Percentiles rank a stretch among this genome's conserved stretches.
These are phyloP conservation scores for Eleusine indica DNA, from an alignment of 176 grass and related monocot species.

Conservation along the genomic window DNA sequence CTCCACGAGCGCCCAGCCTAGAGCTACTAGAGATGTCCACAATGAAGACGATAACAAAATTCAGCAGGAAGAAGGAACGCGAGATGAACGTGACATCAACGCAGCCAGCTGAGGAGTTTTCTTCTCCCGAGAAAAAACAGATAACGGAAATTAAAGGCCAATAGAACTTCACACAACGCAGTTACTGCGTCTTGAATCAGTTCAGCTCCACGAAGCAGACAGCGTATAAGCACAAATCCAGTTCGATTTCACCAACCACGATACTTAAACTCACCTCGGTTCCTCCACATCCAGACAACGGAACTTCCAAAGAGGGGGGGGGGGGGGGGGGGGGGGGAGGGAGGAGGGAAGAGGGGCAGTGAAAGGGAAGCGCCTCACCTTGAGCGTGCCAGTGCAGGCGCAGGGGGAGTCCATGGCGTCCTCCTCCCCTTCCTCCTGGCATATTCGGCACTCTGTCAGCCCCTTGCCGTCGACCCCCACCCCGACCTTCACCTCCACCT, in stretches of 20 bases:
- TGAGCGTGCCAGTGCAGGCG: slow-evolving; percentile 89
- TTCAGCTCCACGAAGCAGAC: background rate
- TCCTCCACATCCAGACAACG: slow-evolving; percentile 11
- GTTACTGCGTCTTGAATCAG: slow-evolving; percentile 16
- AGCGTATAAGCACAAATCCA: background rate
- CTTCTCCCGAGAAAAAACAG: background rate
- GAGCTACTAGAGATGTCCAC: background rate
- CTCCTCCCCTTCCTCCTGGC: slow-evolving; percentile 94
- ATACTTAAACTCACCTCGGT: background rate
- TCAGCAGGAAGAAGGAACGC: slow-evolving; percentile 5
- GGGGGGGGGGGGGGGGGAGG: background rate
- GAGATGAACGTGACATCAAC: slow-evolving; percentile 7
- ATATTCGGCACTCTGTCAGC: slow-evolving; percentile 87
- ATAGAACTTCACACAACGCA: background rate
- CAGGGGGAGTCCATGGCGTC: slow-evolving; percentile 89
- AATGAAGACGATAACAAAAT: background rate
- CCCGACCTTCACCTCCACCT: slow-evolving; percentile 43
- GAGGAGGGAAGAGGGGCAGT: background rate
- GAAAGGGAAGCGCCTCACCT: slow-evolving; percentile 47
- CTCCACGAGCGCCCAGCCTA: background rate
- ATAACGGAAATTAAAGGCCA: background rate
- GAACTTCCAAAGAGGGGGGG: background rate
- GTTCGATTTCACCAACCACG: background rate
- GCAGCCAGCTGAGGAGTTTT: background rate
- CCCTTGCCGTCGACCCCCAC: slow-evolving; percentile 42